A percentile compares a stretch with the other conserved stretches of the same genome.
Evolutionary conservation across 1,139 yeast genomes (phyloP).

Genomic region (Blastobotrys proliferans): DNA sequence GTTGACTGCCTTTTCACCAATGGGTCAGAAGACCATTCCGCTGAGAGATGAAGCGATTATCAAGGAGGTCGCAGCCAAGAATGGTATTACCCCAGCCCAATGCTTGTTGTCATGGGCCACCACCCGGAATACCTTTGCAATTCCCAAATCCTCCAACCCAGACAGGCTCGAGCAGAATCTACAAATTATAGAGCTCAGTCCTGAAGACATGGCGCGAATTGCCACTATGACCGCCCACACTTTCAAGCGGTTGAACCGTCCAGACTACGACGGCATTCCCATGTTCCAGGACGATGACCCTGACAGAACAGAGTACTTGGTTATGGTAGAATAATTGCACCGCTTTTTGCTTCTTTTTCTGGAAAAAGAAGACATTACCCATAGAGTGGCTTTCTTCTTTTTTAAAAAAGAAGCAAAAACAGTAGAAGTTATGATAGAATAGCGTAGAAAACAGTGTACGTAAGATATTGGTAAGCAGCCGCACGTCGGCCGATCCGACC

Average conservation of each 20-base stretch:
- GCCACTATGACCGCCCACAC: no score
- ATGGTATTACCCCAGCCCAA: slow-evolving; percentile 41
- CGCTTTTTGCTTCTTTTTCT: no score
- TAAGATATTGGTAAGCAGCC: no score
- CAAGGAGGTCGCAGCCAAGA: slow-evolving; percentile 28
- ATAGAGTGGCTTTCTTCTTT: no score
- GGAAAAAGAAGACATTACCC: no score
- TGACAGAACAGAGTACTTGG: no score
- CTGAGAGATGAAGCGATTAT: slow-evolving; percentile 16
- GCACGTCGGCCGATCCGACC: no score
- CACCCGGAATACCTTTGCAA: slow-evolving; percentile 28
- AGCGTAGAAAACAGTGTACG: no score
- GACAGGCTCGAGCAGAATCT: slow-evolving; percentile 47
- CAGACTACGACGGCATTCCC: neutral
- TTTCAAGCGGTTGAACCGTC: neutral
- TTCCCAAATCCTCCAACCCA: slow-evolving; percentile 75
- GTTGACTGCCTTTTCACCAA: slow-evolving; percentile 77
- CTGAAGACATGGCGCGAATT: neutral
- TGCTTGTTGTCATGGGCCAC: slow-evolving; percentile 43
- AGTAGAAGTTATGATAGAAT: no score
- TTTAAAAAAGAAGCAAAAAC: no score
- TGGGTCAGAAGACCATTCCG: slow-evolving; percentile 33
- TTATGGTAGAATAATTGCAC: no score
- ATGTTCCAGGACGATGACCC: slow-evolving; percentile 3
- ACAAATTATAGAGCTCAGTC: neutral